Evolutionary conservation across 352 stramenopile species (phyloP).

Genomic region (Plasmopara halstedii): DNA sequence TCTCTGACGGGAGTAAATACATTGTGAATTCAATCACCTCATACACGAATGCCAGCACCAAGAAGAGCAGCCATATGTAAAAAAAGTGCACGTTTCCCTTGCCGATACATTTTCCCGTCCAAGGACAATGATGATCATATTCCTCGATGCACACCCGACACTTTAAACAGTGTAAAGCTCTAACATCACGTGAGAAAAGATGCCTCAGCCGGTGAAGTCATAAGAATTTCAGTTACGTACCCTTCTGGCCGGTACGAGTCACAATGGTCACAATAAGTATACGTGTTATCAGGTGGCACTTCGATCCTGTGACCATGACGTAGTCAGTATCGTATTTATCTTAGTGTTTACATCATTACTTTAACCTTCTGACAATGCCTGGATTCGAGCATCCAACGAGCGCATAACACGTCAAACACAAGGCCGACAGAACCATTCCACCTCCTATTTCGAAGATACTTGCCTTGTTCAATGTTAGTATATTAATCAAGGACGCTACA

Average conservation of each 20-base stretch:
- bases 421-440: slow-evolving; percentile 45
- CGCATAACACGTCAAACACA: slow-evolving; percentile 62
- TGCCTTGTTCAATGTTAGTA: slow-evolving; percentile 39
- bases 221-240: slow-evolving; percentile 15
- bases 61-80: slow-evolving; percentile 76
- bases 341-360: not conserved
- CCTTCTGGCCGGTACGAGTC: slow-evolving; percentile 63
- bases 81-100: slow-evolving; percentile 75
- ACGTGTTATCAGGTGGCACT: slow-evolving; percentile 36
- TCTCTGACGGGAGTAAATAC: slow-evolving; percentile 67
- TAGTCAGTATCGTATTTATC: not conserved
- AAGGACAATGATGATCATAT: slow-evolving; percentile 91
- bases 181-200: too few relatives aligned
- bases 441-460: slow-evolving; percentile 30
- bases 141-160: slow-evolving; percentile 83
- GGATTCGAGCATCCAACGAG: slow-evolving; percentile 65
- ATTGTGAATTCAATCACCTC: slow-evolving; percentile 84
- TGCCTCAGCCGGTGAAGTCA: not conserved
- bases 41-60: slow-evolving; percentile 83
- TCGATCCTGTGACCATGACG: slow-evolving; percentile 19
- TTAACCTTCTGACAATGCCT: slow-evolving; percentile 51
- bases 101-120: slow-evolving; percentile 88
- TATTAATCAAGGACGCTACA: slow-evolving; percentile 37
- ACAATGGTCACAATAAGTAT: slow-evolving; percentile 77
- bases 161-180: slow-evolving; percentile 79